Evolutionary conservation across 345 rosid genomes (phyloP), one percentile per base, ranked within the genome.

Genomic region (Gossypium arboreum): DNA sequence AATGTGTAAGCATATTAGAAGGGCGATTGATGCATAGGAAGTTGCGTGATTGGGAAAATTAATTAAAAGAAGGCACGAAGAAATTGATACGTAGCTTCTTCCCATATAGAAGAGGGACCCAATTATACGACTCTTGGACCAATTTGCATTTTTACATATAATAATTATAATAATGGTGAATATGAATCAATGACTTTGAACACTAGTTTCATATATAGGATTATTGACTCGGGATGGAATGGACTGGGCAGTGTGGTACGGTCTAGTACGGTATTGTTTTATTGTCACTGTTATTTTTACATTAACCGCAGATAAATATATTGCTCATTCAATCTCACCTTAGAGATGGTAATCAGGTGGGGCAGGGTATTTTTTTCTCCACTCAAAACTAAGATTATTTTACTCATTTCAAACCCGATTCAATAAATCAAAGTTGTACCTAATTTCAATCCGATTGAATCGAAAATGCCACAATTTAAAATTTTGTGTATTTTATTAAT

Each of bases 221-320:
- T 34, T 34, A 0, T 1, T 34, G 41, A 34, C 41, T 34, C 39
- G 0, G 6, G 39, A 34, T 34, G 0, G 6, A 0, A 34, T 34
- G 0, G 39, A 34, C 6, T 4, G 39, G 1, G 39, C 5, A 34
- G 0, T 34, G 39, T 0, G 6, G 6, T 34, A 34, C 1, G 39
- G 6, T 34, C 0, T 0, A 0, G 0, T 34, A 4, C 1, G 0
- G 34, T 29, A 29, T 34, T 34, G 0, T 34, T 34, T 34, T 34
- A 4, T 34, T 34, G 1, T 0, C 39, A 34, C 0, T 0, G 39
- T 34, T 34, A 34, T 34, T 1, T 34, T 34, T 34, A 34, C 0
- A 34, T 0, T 34, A 5, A 34, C 0, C 0, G 7, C 1, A 34
- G 0, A 0, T 5, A 34, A 34, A 34, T 34, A 0, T 0, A 34